phyloP scores from a whole-genome alignment of 2,329 filamentous ascomycete species.

The Neopestalotiopsis clavispora region DNA sequence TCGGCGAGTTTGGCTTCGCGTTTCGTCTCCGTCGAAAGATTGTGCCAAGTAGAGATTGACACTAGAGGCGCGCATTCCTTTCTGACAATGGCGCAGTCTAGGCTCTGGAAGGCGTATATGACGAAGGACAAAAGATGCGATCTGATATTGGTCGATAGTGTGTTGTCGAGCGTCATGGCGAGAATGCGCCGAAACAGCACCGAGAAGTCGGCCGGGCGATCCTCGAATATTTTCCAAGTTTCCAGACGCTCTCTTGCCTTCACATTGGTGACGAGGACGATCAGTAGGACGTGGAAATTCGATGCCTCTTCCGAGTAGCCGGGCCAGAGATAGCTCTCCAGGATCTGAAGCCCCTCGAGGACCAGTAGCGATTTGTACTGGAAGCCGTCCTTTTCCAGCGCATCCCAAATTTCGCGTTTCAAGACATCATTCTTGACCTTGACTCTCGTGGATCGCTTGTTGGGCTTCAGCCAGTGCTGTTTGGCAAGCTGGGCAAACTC shows the following conservation, averaged over 20 bases:
- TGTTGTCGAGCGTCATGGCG: slow-evolving; percentile 79
- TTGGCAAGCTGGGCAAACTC: slow-evolving; percentile 79
- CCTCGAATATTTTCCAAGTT: slow-evolving; percentile 83
- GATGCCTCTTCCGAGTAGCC: slow-evolving; percentile 87
- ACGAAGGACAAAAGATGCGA: slow-evolving; percentile 89
- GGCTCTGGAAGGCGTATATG: slow-evolving; percentile 89
- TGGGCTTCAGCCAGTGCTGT: slow-evolving; percentile 79
- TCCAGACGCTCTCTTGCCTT: slow-evolving; percentile 87
- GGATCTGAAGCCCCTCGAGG: slow-evolving; percentile 86
- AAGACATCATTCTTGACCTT: slow-evolving; percentile 85
- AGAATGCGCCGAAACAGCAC: slow-evolving; percentile 87
- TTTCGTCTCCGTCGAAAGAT: slow-evolving; percentile 77
- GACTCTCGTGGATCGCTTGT: slow-evolving; percentile 64
- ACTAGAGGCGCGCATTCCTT: slow-evolving; percentile 97
- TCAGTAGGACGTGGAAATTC: slow-evolving; percentile 87
- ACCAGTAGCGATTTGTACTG: slow-evolving; percentile 77
- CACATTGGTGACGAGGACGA: slow-evolving; percentile 84
- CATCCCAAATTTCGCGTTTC: slow-evolving; percentile 88
- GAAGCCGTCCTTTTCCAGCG: slow-evolving; percentile 82
- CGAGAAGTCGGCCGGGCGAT: slow-evolving; percentile 82
- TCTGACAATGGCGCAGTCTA: slow-evolving; percentile 86
- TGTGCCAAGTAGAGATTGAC: slow-evolving; percentile 95
- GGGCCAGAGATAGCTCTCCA: slow-evolving; percentile 94
- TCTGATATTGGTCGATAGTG: slow-evolving; percentile 69
- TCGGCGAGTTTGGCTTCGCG: slow-evolving; percentile 77